phyloP scores from a whole-genome alignment of 129 eudicot genomes.

The Ambrosia artemisiifolia region DNA sequence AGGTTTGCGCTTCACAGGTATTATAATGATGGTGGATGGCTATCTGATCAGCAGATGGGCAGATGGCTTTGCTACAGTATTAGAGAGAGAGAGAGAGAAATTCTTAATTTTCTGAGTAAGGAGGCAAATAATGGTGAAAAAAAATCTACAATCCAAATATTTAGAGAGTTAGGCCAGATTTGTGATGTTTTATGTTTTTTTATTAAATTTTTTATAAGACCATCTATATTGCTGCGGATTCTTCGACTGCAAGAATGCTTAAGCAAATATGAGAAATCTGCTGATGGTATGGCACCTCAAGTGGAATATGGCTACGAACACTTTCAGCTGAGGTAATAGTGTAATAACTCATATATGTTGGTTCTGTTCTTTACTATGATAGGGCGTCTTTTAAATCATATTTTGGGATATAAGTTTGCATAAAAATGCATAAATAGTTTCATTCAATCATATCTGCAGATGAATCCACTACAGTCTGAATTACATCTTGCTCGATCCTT shows the following conservation, averaged over 20 bases:
- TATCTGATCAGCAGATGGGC: slow-evolving; percentile 99
- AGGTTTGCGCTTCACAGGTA: slow-evolving; percentile 46
- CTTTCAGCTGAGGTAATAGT: slow-evolving; percentile 94
- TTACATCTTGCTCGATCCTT: slow-evolving; percentile 86
- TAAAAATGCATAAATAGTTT: not conserved
- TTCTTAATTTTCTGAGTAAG: slow-evolving; percentile 90
- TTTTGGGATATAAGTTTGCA: slow-evolving; percentile 4
- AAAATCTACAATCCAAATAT: not conserved
- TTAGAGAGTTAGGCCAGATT: not conserved
- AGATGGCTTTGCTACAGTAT: slow-evolving; percentile 94
- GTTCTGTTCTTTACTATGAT: too few relatives aligned
- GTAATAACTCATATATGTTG: too few relatives aligned
- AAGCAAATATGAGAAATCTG: slow-evolving; percentile 83
- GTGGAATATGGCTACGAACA: slow-evolving; percentile 66
- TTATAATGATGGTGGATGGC: slow-evolving; percentile 84
- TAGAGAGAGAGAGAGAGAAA: slow-evolving; percentile 97
- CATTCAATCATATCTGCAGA: slow-evolving; percentile 42
- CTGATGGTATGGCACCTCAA: slow-evolving; percentile 93
- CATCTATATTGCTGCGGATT: slow-evolving; percentile 45
- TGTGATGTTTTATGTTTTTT: not conserved
- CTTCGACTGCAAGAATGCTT: slow-evolving; percentile 91
- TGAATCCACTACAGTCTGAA: slow-evolving; percentile 94
- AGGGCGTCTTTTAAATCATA: not conserved
- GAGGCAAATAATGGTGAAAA: slow-evolving; percentile 54
- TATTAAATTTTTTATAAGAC: not conserved